These are phyloP conservation scores for Annulohypoxylon maeteangense DNA, from an alignment of 495 filamentous ascomycete species.

Conservation along the genomic window DNA sequence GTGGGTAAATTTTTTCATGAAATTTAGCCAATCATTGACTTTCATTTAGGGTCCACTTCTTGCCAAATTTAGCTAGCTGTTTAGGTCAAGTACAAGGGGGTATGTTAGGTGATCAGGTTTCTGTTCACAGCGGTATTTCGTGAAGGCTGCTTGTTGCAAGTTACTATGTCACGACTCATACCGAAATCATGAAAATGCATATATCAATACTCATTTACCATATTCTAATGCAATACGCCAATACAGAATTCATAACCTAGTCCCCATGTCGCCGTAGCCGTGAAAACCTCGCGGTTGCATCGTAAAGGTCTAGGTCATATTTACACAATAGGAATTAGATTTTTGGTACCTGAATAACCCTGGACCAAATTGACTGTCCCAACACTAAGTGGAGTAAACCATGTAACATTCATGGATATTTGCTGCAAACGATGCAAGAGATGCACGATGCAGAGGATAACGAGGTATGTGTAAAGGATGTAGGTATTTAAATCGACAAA, in stretches of 20 bases:
- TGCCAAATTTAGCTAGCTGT: no score
- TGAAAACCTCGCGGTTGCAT: slow-evolving; percentile 27
- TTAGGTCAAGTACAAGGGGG: no score
- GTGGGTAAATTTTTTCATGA: no score
- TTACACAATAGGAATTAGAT: slow-evolving; percentile 37
- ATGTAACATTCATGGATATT: slow-evolving; percentile 31
- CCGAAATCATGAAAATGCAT: slow-evolving; percentile 3
- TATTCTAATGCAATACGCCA: slow-evolving; percentile 19
- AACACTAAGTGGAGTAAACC: slow-evolving; percentile 34
- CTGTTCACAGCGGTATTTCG: background rate
- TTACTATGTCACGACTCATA: background rate
- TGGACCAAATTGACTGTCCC: slow-evolving; percentile 16
- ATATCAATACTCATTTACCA: slow-evolving; percentile 12
- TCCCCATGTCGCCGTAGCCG: slow-evolving; percentile 17
- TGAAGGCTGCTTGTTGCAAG: background rate
- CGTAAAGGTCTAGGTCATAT: slow-evolving; percentile 30
- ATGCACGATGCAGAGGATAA: background rate
- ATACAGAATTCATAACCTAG: slow-evolving; percentile 18
- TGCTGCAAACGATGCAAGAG: slow-evolving; percentile 17
- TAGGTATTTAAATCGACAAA: slow-evolving; percentile 21
- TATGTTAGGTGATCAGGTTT: no score
- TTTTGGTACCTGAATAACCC: slow-evolving; percentile 23
- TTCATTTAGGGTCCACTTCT: no score
- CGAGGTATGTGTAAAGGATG: slow-evolving; percentile 3
- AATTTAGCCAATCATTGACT: no score